Conservation (phyloP, 768 basidiomycete species). For the Xerocomus spinulosus region DNA sequence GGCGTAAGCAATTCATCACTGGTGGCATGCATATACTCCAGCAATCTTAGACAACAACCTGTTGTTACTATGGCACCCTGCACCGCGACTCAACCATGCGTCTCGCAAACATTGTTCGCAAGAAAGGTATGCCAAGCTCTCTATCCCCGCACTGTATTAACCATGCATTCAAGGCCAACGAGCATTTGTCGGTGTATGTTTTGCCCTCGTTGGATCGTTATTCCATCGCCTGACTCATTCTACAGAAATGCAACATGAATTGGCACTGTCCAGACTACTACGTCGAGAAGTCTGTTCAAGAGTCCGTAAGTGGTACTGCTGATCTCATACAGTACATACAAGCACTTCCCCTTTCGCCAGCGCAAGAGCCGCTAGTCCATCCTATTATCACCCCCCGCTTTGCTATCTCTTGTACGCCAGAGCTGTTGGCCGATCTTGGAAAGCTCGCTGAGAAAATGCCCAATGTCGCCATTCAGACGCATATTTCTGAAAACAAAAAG, state of each 20-base stretch:
- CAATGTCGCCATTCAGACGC: conserved; percentile 80
- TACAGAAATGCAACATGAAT: conserved; percentile 34
- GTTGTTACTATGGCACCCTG: conserved; percentile 84
- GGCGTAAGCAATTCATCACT: conserved; percentile 53
- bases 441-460: conserved; percentile 54
- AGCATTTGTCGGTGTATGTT: conserved; percentile 77
- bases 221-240: conserved; percentile 3
- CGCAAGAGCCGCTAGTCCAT: conserved; percentile 61
- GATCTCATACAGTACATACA: conserved; percentile 68
- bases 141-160: conserved; percentile 5
- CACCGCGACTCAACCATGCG: conserved; percentile 78
- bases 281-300: conserved; percentile 54
- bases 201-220: not conserved
- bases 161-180: conserved; percentile 55
- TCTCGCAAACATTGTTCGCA: conserved; percentile 70
- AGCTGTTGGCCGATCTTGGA: conserved; percentile 63
- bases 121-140: conserved; percentile 41
- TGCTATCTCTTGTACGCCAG: conserved; percentile 79
- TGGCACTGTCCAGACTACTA: conserved; percentile 75
- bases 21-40: conserved; percentile 2
- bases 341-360: conserved; percentile 38
- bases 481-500: conserved; percentile 77
- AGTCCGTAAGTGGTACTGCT: conserved; percentile 59
- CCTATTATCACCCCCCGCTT: conserved; percentile 96
- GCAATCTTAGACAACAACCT: conserved; percentile 72